Base-by-base conservation (phyloP, 768 basidiomycete species). In the Tricholoma saponaceum region DNA sequence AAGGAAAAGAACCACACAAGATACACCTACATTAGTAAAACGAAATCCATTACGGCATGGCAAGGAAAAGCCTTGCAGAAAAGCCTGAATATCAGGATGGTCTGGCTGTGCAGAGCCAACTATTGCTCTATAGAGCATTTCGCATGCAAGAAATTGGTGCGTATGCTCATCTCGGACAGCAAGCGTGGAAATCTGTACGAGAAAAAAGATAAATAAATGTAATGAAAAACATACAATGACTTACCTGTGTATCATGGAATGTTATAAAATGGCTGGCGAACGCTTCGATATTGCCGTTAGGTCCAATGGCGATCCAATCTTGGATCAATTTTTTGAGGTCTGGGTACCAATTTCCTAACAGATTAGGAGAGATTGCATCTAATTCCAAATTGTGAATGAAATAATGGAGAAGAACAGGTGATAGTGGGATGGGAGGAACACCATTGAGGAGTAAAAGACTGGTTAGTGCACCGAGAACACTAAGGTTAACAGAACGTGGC, bases 21-120 rank as follows among this genome's bases (percentile, higher is more conserved):
- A 52, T 39, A 43, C 30, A 52, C 37, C 16, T 41, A 51, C 57
- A 35, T 43, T 18, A n/a, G 10, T 9, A 58, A 58, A 46, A 30
- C 20, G 14, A 54, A 58, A 58, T 12, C 57, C 57, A 58, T 58
- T 58, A 22, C 16, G n/a, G 16, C 57, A 58, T 37, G 51, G 51
- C 44, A 58, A 44, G 43, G 20, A 39, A 20, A 52, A 58, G 5
- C 52, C 57, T 23, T 13, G 10, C 9, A 53, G 20, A 30, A 58
- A 58, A 25, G 52, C 28, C 57, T 58, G 51, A 23, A 39, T 52
- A 12, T 58, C 52, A 18, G 57, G 52, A 39, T 54, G 57, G 10
- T 32, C 23, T 13, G 26, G 35, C n/a, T n/a, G n/a, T 49, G 25
- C 57, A 16, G 52, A 33, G 13, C 57, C 57, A 30, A 58, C 41